Conservation (phyloP, 441 rosid genomes). For the Bruguiera hainesii region DNA sequence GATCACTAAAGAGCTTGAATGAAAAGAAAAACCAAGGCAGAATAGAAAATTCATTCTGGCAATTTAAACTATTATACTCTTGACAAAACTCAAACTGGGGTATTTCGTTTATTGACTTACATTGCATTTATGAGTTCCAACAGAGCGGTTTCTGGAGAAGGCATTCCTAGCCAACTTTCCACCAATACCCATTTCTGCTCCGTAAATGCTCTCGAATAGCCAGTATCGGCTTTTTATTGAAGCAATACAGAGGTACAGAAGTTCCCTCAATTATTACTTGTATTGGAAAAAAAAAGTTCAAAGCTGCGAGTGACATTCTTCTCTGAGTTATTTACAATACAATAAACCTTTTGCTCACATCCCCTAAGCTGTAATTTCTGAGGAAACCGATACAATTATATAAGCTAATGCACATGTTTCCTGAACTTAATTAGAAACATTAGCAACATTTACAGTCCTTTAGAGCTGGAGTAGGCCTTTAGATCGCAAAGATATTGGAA, state of each 20-base stretch:
- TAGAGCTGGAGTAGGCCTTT: constrained; percentile 48
- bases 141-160: constrained; percentile 59
- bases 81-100: neutral
- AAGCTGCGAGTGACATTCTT: constrained; percentile 28
- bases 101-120: constrained; percentile 28
- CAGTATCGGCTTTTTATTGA: constrained; percentile 20
- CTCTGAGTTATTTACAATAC: constrained; percentile 12
- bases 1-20: neutral
- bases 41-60: neutral
- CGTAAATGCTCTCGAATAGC: constrained; percentile 18
- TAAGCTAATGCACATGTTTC: constrained; percentile 23
- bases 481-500: constrained; percentile 23
- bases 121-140: constrained; percentile 35
- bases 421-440: constrained; percentile 16
- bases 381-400: too few species aligned
- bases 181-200: constrained; percentile 64
- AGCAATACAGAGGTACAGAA: constrained; percentile 17
- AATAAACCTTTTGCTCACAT: neutral
- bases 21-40: neutral
- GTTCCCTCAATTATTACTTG: constrained; percentile 28
- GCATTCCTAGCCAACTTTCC: constrained; percentile 63
- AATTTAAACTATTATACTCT: neutral
- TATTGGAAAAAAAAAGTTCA: constrained; percentile 6
- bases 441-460: constrained; percentile 32
- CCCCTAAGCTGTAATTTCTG: too few species aligned